Conservation (phyloP, 2,329 filamentous ascomycete species). For the Sporothrix humicola region DNA sequence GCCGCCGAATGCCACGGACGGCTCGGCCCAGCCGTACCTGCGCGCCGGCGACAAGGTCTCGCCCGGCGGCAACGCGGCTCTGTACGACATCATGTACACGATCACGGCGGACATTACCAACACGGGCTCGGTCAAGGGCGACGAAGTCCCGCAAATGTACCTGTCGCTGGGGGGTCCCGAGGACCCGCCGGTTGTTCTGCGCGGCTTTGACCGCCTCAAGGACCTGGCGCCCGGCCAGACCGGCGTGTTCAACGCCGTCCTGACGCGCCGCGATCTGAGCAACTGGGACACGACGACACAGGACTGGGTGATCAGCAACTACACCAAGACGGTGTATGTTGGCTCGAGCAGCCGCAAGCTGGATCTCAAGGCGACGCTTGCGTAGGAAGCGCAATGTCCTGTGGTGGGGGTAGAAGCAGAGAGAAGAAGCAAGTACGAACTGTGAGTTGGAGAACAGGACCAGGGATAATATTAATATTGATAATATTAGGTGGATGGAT, state of each 20-base stretch:
- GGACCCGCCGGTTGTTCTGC: conserved; percentile 70
- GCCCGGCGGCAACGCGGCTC: conserved; percentile 66
- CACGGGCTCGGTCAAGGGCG: conserved; percentile 67
- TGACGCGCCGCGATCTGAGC: conserved; percentile 81
- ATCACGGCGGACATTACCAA: conserved; percentile 73
- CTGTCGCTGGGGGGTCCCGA: conserved; percentile 78
- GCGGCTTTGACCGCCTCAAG: conserved; percentile 79
- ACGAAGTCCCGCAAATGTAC: conserved; percentile 80
- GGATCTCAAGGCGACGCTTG: conserved; percentile 49
- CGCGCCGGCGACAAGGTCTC: conserved; percentile 53
- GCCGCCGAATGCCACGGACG: conserved; percentile 63
- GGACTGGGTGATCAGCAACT: conserved; percentile 74
- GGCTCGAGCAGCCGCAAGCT: conserved; percentile 62
- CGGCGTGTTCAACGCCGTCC: conserved; percentile 67
- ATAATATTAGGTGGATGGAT: background rate
- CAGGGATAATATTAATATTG: background rate
- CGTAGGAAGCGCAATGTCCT: background rate
- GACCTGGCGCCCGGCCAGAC: conserved; percentile 70
- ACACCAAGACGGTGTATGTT: conserved; percentile 60
- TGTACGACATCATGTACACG: conserved; percentile 73
- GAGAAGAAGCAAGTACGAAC: background rate
- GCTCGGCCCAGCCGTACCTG: conserved; percentile 61
- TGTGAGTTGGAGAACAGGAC: background rate
- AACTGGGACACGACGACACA: conserved; percentile 84
- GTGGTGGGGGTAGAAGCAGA: background rate